Base-by-base conservation (phyloP, 495 filamentous ascomycete species). In the Podospora comata region DNA sequence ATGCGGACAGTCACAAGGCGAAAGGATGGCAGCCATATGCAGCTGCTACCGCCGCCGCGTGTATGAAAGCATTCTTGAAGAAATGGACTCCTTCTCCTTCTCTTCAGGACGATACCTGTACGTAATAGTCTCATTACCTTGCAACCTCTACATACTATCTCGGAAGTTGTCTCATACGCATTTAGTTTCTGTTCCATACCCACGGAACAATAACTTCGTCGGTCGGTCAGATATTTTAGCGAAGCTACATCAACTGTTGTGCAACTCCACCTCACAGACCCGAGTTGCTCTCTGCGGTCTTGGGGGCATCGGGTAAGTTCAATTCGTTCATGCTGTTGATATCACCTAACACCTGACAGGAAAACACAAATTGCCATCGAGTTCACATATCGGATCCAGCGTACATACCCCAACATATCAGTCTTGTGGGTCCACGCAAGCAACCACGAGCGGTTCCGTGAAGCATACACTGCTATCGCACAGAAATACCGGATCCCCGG, bases 311-410 rank as follows among this genome's bases (percentile, higher is more conserved):
- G 83, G 83, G 83, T 85, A 76, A 68, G 74, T 63, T 28, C 27
- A 20, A 23, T 30, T 23, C 0, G 7, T 60, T 27, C 55, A 6
- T 32, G 58, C 15, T 64, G 62, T 32, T 65, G 4, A 53, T 5
- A 32, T 23, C 4, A 5, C n/a, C 54, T 65, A 30, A 65, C 23
- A 5, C 23, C 5, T 7, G 5, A 3, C 67, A 86, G 82, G 13
- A 87, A 87, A 76, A 82, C 82, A 4, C 82, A 86, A 65, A 79
- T 86, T 59, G 84, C 85, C 3, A 80, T 88, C 54, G 80, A 83
- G 66, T 82, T 81, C 66, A 75, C 73, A 7, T 84, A 83, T 73
- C 74, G 75, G 48, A 72, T 77, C 9, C 63, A 69, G 67, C 72
- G 78, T 23, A 39, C 65, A 2, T 64, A 70, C n/a, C 78, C 81